phyloP scores from a whole-genome alignment of 805 yeast species.

The Komagataella kurtzmanii region DNA sequence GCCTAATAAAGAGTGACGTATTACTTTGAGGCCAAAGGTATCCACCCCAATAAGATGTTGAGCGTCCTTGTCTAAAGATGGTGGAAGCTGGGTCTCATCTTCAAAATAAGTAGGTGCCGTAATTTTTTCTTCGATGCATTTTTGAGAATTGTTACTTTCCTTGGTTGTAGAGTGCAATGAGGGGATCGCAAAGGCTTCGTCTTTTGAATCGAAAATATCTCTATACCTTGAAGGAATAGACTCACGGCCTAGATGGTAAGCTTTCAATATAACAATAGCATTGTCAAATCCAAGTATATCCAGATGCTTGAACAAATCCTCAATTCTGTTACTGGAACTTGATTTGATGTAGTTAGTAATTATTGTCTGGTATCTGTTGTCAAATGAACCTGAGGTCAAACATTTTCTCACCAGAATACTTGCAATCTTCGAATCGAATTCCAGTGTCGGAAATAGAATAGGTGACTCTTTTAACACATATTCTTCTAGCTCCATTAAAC shows the following conservation, averaged over 20 bases:
- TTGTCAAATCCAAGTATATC: slow-evolving; percentile 33
- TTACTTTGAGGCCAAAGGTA: slow-evolving; percentile 65
- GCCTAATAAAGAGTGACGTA: slow-evolving; percentile 60
- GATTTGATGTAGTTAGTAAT: neutral
- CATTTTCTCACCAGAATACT: neutral
- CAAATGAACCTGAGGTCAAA: neutral
- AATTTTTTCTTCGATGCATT: neutral
- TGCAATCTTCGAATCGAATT: neutral
- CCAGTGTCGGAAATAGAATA: neutral
- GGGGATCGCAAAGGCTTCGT: neutral
- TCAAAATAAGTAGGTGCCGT: neutral
- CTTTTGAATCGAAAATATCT: slow-evolving; percentile 9
- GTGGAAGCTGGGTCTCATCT: neutral
- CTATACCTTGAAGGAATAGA: slow-evolving; percentile 13
- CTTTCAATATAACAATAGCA: slow-evolving; percentile 21
- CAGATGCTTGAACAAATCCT: slow-evolving; percentile 25
- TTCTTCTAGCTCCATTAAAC: slow-evolving; percentile 23
- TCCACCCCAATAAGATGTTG: slow-evolving; percentile 52
- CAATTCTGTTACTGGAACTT: slow-evolving; percentile 9
- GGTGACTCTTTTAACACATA: neutral
- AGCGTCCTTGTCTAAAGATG: slow-evolving; percentile 33
- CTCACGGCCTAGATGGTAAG: slow-evolving; percentile 9
- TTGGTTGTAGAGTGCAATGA: neutral
- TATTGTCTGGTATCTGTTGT: neutral
- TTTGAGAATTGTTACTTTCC: neutral